A percentile compares a stretch with the other conserved stretches of the same genome.
phyloP scores from a whole-genome alignment of 352 stramenopile species.

The Pythium periplocum region DNA sequence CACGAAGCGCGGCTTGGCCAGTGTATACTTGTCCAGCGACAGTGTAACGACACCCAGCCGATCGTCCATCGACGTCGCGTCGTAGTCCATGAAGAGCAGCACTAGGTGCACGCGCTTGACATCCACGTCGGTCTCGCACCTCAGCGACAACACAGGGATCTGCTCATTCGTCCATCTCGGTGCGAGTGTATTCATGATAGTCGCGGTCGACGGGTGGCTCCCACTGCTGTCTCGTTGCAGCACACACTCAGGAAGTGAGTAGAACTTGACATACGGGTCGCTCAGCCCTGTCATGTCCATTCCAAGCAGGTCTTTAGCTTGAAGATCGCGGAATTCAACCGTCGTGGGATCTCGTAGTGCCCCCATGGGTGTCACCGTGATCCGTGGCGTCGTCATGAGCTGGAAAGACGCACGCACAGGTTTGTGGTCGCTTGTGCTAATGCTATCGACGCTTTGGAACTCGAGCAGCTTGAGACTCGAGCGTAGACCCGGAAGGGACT shows the following conservation, averaged over 20 bases:
- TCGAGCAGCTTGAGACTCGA: slow-evolving; percentile 45
- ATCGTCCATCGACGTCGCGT: slow-evolving; percentile 68
- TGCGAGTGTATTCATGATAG: slow-evolving; percentile 45
- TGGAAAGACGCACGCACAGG: slow-evolving; percentile 61
- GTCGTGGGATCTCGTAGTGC: slow-evolving; percentile 2
- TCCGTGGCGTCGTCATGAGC: slow-evolving; percentile 24
- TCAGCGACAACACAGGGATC: slow-evolving; percentile 54
- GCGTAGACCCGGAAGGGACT: slow-evolving; percentile 58
- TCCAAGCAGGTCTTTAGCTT: slow-evolving; percentile 47
- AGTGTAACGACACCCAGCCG: slow-evolving; percentile 57
- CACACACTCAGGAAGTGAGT: slow-evolving; percentile 46
- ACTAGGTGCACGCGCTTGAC: slow-evolving; percentile 62
- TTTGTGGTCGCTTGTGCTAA: slow-evolving; percentile 84
- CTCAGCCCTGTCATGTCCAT: slow-evolving; percentile 77
- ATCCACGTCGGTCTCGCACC: slow-evolving; percentile 45
- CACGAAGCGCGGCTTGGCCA: slow-evolving; percentile 33
- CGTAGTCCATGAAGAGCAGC: slow-evolving; percentile 79
- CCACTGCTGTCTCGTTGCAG: slow-evolving; percentile 33
- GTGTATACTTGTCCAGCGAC: slow-evolving; percentile 51
- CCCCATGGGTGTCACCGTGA: too few relatives aligned
- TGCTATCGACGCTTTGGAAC: slow-evolving; percentile 56
- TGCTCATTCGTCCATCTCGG: slow-evolving; percentile 61
- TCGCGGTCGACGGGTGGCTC: slow-evolving; percentile 47
- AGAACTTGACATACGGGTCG: slow-evolving; percentile 83
- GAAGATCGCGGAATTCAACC: slow-evolving; percentile 57